phyloP scores from a whole-genome alignment of 2,329 filamentous ascomycete genomes.

The Teratosphaeria nubilosa region DNA sequence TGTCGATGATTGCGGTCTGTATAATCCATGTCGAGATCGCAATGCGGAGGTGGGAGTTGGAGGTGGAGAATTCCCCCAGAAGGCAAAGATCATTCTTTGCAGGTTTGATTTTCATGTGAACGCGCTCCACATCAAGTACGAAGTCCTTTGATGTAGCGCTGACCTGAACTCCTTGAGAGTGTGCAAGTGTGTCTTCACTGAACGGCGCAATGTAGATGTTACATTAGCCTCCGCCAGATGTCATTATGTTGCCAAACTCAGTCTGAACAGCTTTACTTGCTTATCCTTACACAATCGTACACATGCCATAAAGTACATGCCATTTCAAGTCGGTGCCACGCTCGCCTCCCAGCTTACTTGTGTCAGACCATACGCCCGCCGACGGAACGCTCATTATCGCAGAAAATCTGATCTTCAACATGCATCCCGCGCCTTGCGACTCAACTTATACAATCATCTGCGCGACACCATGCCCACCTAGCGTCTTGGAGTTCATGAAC shows the following conservation, averaged over 20 bases:
- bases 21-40: background rate
- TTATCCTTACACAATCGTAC: background rate
- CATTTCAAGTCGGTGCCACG: background rate
- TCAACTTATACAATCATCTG: constrained; percentile 80
- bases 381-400: background rate
- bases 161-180: background rate
- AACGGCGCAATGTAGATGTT: background rate
- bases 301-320: background rate
- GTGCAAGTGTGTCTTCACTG: background rate
- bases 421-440: background rate
- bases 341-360: background rate
- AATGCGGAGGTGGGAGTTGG: background rate
- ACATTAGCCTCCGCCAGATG: background rate
- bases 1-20: background rate
- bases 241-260: background rate
- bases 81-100: background rate
- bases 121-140: background rate
- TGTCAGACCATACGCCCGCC: background rate
- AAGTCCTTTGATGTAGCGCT: background rate
- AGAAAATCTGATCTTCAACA: background rate
- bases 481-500: constrained; percentile 87
- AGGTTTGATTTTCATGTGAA: background rate
- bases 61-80: background rate
- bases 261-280: background rate
- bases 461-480: constrained; percentile 85